phyloP scores from a whole-genome alignment of 805 yeast genomes.

The Yamadazyma insecticola region DNA sequence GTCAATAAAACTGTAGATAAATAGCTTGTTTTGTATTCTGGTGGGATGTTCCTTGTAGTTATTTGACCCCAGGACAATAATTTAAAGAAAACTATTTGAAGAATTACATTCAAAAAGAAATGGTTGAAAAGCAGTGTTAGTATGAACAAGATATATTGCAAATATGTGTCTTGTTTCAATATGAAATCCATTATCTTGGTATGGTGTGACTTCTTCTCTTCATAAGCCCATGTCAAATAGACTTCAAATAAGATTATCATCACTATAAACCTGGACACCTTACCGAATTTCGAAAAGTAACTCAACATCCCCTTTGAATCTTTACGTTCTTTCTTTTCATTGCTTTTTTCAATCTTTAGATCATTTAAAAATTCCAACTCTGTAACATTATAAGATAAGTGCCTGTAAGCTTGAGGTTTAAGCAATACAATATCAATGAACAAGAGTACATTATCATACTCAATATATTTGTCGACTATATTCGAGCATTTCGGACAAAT shows the following conservation, averaged over 20 bases:
- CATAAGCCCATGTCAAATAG: slow-evolving; percentile 87
- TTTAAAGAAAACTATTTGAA: slow-evolving; percentile 20
- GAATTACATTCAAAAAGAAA: slow-evolving; percentile 31
- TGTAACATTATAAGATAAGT: slow-evolving; percentile 71
- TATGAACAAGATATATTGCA: slow-evolving; percentile 57
- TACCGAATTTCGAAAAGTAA: not conserved
- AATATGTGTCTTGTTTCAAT: slow-evolving; percentile 29
- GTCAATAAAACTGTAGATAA: slow-evolving; percentile 46
- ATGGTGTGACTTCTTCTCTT: slow-evolving; percentile 53
- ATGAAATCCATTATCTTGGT: slow-evolving; percentile 19
- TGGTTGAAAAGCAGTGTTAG: slow-evolving; percentile 48
- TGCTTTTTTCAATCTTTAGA: slow-evolving; percentile 15
- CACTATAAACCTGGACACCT: slow-evolving; percentile 16
- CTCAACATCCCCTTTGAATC: not conserved
- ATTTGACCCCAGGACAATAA: slow-evolving; percentile 4
- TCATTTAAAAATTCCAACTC: slow-evolving; percentile 18
- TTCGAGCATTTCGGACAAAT: slow-evolving; percentile 67
- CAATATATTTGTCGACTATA: slow-evolving; percentile 88
- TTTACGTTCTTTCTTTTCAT: not conserved
- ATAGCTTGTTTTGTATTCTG: slow-evolving; percentile 3
- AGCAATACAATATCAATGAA: slow-evolving; percentile 79
- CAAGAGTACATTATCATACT: slow-evolving; percentile 77
- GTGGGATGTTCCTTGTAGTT: slow-evolving; percentile 1
- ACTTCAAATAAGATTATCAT: slow-evolving; percentile 79
- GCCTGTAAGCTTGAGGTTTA: slow-evolving; percentile 86